Evolutionary conservation across 2,329 filamentous ascomycete genomes (phyloP), one percentile per base, ranked within the genome.

Genomic region (Curvularia sp.): DNA sequence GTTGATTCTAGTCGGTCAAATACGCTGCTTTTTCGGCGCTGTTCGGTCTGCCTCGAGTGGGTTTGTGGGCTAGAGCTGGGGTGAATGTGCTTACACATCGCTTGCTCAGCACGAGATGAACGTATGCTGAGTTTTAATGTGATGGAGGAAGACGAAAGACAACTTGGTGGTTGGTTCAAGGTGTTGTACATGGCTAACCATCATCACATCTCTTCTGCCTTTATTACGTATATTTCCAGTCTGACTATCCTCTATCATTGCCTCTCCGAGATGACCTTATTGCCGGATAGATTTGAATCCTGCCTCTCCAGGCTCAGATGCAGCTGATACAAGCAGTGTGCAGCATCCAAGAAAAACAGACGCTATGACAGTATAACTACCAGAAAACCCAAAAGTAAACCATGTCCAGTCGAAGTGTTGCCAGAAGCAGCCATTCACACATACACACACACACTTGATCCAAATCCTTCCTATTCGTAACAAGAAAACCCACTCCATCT

Each of bases 1-100:
- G 55, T 57, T 45, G 55, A 57, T 57, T 57, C 50, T 57, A 49
- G 55, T 57, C 55, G 55, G 55, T 57, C 55, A 57, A 57, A 38
- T 57, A 47, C 55, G 55, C 49, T 57, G 55, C 45, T 57, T 57
- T 53, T 49, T 53, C 49, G 55, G 49, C 49, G 21, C 46, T 52
- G 49, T 52, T 57, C 55, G 55, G 55, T 57, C 49, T 18, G 18
- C 48, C 41, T 56, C 8, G 6, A 13, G 23, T 45, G 39, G 42
- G 21, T 36, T 42, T 36, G 28, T 27, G 32, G 30, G 19, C 21
- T 39, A 15, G 46, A 47, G 21, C 38, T 30, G 18, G 13, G 39
- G 23, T 27, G 13, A 43, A 23, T 5, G 9, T 21, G 47, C 47
- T 49, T 49, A 49, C 23, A 49, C 47, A 49, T 28, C 28, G 47